Base-by-base conservation (phyloP, 768 basidiomycete genomes). In the Austroboletus festivus region DNA sequence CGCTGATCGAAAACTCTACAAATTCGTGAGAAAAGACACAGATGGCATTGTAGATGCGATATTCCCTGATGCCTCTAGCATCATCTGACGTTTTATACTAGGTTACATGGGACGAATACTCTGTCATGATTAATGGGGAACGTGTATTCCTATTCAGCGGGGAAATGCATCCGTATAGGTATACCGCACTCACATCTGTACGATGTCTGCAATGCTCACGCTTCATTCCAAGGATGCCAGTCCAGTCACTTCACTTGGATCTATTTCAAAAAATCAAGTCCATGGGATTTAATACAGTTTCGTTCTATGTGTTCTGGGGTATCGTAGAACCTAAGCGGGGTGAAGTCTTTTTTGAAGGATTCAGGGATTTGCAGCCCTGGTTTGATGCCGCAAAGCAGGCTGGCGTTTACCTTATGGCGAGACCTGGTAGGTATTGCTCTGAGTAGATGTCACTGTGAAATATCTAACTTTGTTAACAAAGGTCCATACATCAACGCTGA, bases 221-320 rank as follows among this genome's bases (percentile, higher is more conserved):
- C 21, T 20, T 10, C 19, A 30, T 20, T 22, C 24, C 15, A 28
- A 63, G 63, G 38, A 56, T 63, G 39, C 78, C 78, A 3, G 68
- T 73, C 43, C 70, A 71, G 18, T 59, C 58, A 0, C 55, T 63
- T 38, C 11, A 62, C 42, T 65, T 68, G 13, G 84, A 85, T 56
- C 65, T 85, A 44, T 76, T 85, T 73, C 61, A 84, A 54, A 85
- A 85, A 56, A 64, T 82, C 46, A 82, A 79, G 53, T 75, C 82
- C 24, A 53, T 57, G 58, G 60, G 60, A 16, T 60, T 62, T 12
- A 62, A 62, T 30, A 50, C 21, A 5, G 76, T 85, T 37, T 81
- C 79, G 2, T 79, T 78, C 63, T 81, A 79, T 54, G 70, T 80
- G 21, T 78, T 78, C 52, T 83, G 82, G 80, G 82, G 80, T 11